Evolutionary conservation across 78 protist genomes (phyloP), one percentile per base, ranked within the genome.

Genomic region (Protostelium mycophagum): DNA sequence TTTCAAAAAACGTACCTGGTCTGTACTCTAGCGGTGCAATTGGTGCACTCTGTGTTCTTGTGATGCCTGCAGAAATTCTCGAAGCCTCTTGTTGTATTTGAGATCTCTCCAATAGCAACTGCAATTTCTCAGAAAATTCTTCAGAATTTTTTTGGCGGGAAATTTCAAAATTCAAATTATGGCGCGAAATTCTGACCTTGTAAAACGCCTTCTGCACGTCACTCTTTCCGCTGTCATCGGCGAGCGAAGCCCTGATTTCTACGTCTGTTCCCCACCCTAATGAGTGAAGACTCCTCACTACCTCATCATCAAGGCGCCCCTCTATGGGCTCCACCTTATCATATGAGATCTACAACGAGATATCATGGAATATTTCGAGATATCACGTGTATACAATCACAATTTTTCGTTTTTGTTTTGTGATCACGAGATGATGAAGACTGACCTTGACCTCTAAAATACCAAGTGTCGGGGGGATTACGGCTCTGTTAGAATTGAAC

Each of bases 401-500:
- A n/a, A n/a, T n/a, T n/a, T n/a, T n/a, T n/a, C n/a, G n/a, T n/a
- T n/a, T n/a, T n/a, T n/a, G n/a, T n/a, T n/a, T n/a, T n/a, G n/a
- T n/a, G n/a, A n/a, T n/a, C n/a, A n/a, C n/a, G n/a, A 85, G 5
- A 5, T 5, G 16, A 25, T 16, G 86, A 85, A 25, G 37, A 85
- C 36, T 85, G 29, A 85, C 36, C n/a, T 37, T 16, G 5, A 85
- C 37, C 5, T 16, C 86, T 16, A 36, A 85, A 25, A 85, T 85
- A 5, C 63, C 37, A 5, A 36, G 5, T 16, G 5, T 5, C 5
- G 16, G 5, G 63, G 86, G 89, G 35, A 63, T 38, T 28, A 83
- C 87, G 31, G 36, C 34, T 35, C 36, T 35, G 35, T 94, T 94
- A n/a, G 94, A 89, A 23, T 83, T 1, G 92, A 92, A 95, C 98